phyloP scores from a whole-genome alignment of 2,329 filamentous ascomycete species.

The Plenodomus biglobosus region DNA sequence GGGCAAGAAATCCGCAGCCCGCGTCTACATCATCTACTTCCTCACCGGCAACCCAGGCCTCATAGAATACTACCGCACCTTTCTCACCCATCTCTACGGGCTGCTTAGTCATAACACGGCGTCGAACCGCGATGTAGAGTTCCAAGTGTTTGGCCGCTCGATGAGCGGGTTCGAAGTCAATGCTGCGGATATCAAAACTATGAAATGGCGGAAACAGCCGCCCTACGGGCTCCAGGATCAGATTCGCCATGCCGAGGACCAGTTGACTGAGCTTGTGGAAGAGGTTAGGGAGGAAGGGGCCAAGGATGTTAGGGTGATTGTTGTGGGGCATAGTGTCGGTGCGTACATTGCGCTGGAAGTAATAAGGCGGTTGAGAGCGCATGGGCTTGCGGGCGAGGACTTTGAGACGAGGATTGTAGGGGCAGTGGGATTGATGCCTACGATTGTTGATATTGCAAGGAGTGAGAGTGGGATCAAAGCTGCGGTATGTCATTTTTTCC shows the following conservation, averaged over 20 bases:
- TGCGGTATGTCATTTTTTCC: slow-evolving; percentile 34
- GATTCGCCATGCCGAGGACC: slow-evolving; percentile 51
- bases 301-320: slow-evolving; percentile 36
- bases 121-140: slow-evolving; percentile 18
- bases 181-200: slow-evolving; percentile 19
- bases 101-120: slow-evolving; percentile 50
- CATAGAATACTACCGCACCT: slow-evolving; percentile 71
- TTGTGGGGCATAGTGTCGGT: slow-evolving; percentile 53
- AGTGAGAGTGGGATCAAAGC: slow-evolving; percentile 48
- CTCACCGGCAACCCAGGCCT: slow-evolving; percentile 77
- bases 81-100: slow-evolving; percentile 60
- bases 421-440: slow-evolving; percentile 50
- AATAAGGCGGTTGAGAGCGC: slow-evolving; percentile 36
- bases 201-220: slow-evolving; percentile 24
- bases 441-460: slow-evolving; percentile 50
- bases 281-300: slow-evolving; percentile 20
- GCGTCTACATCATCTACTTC: slow-evolving; percentile 64
- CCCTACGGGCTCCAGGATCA: slow-evolving; percentile 53
- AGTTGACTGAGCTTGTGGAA: slow-evolving; percentile 46
- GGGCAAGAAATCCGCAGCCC: slow-evolving; percentile 20
- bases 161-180: slow-evolving; percentile 49
- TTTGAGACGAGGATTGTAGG: slow-evolving; percentile 32
- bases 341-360: slow-evolving; percentile 51
- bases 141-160: slow-evolving; percentile 46
- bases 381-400: slow-evolving; percentile 21